Percentiles rank a stretch among this genome's conserved stretches.
phyloP scores from a whole-genome alignment of 2,329 filamentous ascomycete genomes.

The Penicillium sp. region DNA sequence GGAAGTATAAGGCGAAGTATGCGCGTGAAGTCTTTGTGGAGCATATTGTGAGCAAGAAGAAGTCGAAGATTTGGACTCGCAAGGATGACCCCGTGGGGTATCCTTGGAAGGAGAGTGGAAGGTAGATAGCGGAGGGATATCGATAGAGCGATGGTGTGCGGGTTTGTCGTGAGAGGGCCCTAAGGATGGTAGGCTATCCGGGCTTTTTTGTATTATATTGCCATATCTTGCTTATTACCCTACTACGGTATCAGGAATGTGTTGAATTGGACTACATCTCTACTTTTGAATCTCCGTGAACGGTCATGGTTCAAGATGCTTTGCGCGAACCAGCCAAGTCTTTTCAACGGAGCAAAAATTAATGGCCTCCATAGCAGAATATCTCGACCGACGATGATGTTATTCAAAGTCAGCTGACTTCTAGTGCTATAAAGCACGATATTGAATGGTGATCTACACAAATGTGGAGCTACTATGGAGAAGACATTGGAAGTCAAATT shows the following conservation, averaged over 20 bases:
- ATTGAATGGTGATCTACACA: no score
- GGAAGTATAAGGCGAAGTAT: slow-evolving; percentile 76
- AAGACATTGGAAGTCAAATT: no score
- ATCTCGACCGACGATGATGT: no score
- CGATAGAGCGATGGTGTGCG: not conserved
- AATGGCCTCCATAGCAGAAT: no score
- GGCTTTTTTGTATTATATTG: slow-evolving; percentile 1
- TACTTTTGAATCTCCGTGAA: not conserved
- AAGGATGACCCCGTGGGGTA: slow-evolving; percentile 78
- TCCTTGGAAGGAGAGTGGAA: slow-evolving; percentile 61
- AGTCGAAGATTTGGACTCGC: slow-evolving; percentile 82
- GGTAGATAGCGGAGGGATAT: slow-evolving; percentile 31
- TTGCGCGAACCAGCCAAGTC: not conserved
- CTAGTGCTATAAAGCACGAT: no score
- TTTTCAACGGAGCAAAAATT: not conserved
- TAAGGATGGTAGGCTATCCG: not conserved
- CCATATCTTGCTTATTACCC: not conserved
- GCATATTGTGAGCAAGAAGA: slow-evolving; percentile 84
- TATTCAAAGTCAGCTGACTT: no score
- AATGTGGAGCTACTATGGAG: no score
- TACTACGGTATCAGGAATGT: not conserved
- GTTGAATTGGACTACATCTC: slow-evolving; percentile 1
- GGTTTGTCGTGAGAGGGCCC: not conserved
- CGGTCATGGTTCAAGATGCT: not conserved
- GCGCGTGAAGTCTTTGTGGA: slow-evolving; percentile 88